A percentile compares a stretch with the other conserved stretches of the same genome.
phyloP scores from a whole-genome alignment of 176 grass and related monocot species.

The Musa schizocarpa region DNA sequence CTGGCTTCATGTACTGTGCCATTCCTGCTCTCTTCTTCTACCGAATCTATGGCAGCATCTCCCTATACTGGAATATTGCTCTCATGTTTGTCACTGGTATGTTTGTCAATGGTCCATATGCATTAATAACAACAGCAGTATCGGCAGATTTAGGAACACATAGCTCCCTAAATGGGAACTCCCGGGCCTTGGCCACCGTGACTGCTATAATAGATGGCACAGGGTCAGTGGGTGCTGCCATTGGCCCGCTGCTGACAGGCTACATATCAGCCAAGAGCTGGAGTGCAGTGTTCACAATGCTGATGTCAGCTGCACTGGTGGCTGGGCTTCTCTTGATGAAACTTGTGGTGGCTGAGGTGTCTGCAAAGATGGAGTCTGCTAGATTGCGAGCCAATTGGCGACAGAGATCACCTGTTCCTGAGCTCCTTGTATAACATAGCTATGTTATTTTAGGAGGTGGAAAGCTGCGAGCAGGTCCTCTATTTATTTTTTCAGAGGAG shows the following conservation, averaged over 20 bases:
- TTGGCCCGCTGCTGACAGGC: constrained; percentile 6
- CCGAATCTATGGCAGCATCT: constrained; percentile 9
- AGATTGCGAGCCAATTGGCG: not conserved
- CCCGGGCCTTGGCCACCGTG: constrained; percentile 4
- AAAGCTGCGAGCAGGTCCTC: not conserved
- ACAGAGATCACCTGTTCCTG: no score
- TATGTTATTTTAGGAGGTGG: not conserved
- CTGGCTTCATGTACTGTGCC: constrained; percentile 14
- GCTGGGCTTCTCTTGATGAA: constrained; percentile 8
- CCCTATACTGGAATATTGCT: constrained; percentile 3
- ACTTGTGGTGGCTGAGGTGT: constrained; percentile 6
- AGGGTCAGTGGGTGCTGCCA: constrained; percentile 9
- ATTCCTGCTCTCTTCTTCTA: constrained; percentile 12
- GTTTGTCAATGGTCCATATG: constrained; percentile 14
- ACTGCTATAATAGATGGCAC: constrained; percentile 14
- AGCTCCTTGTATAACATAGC: not conserved
- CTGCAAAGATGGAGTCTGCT: constrained; percentile 1
- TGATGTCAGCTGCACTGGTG: not conserved
- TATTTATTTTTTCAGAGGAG: not conserved
- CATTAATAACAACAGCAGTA: constrained; percentile 12
- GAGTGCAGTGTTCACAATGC: constrained; percentile 12
- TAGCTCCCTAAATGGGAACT: constrained; percentile 5
- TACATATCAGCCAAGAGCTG: constrained; percentile 7
- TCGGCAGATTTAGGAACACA: constrained; percentile 13
- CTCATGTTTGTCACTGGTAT: constrained; percentile 11